Base-by-base conservation (phyloP, 2,329 filamentous ascomycete species). In the Aspergillus uvarum region DNA sequence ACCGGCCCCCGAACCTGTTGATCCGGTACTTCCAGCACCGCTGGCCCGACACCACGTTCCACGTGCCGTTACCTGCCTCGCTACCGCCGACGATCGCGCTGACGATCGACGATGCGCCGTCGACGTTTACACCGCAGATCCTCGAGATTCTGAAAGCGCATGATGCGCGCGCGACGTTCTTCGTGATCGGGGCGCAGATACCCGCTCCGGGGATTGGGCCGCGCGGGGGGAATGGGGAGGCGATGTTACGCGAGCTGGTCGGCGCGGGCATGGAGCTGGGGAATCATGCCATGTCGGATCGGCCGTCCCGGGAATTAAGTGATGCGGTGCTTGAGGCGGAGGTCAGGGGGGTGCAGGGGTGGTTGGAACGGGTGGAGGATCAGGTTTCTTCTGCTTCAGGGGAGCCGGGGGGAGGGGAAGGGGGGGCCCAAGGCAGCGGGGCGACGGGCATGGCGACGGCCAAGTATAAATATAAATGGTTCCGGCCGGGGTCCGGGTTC, bases 221-320 rank as follows among this genome's bases (percentile, higher is more conserved):
- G 0, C 12, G 1, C 32, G 11, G 4, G 12, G 11, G 2, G 4
- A 16, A 16, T 35, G 38, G 38, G 2, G 12, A 88, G 69, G 77
- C 79, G 5, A 74, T 82, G 3, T 79, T 92, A 32, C 76, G 81
- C 48, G 79, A 84, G 44, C 78, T 90, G 1, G 79, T 90, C 77
- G 79, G 42, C 79, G 77, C 52, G 87, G 87, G 87, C 22, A 85
- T 89, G 73, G 89, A 92, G 79, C 80, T 96, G 3, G 92, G 85
- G 24, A 96, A 96, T 76, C 92, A 96, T 76, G 92, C 90, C 10
- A 93, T 95, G 91, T 85, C 87, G 73, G 92, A 96, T 75, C 91
- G 95, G 79, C 87, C 91, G 0, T 89, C 88, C 10, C 81, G 84
- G 49, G 79, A 80, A 0, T 80, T 96, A 26, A 76, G 80, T 47